Evolutionary conservation across 176 grass and related monocot genomes (phyloP).

Genomic region (Urochloa ruziziensis): DNA sequence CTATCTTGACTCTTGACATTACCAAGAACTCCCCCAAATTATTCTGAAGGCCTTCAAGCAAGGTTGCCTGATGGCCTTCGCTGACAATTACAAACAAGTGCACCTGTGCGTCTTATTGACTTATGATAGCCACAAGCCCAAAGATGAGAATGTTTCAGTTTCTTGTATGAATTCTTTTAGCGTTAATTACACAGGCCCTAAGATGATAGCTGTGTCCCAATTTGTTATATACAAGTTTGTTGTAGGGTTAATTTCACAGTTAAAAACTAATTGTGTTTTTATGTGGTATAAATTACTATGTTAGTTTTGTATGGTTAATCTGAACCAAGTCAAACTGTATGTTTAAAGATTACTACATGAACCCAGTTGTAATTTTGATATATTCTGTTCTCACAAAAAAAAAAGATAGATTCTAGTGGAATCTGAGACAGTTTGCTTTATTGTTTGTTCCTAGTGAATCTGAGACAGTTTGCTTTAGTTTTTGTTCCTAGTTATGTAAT

Average conservation of each 20-base stretch:
- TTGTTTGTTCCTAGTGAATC: background rate
- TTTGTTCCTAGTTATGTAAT: background rate
- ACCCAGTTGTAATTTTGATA: background rate
- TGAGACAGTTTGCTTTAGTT: background rate
- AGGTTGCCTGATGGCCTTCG: background rate
- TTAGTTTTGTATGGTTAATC: background rate
- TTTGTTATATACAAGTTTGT: background rate
- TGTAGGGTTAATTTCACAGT: background rate
- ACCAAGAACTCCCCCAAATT: background rate
- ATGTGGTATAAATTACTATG: background rate
- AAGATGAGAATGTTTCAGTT: background rate
- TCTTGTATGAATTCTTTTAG: background rate
- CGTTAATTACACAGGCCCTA: background rate
- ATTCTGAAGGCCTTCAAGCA: background rate
- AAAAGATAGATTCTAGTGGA: background rate
- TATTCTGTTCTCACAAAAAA: background rate
- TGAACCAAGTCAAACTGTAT: background rate
- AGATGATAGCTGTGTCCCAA: background rate
- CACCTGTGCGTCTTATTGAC: background rate
- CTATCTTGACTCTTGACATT: background rate
- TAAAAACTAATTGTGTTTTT: background rate
- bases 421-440: background rate
- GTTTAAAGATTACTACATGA: background rate
- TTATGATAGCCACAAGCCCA: background rate
- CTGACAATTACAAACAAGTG: background rate